Conservation (phyloP, 805 yeast species). For the Zygosaccharomyces bisporus region DNA sequence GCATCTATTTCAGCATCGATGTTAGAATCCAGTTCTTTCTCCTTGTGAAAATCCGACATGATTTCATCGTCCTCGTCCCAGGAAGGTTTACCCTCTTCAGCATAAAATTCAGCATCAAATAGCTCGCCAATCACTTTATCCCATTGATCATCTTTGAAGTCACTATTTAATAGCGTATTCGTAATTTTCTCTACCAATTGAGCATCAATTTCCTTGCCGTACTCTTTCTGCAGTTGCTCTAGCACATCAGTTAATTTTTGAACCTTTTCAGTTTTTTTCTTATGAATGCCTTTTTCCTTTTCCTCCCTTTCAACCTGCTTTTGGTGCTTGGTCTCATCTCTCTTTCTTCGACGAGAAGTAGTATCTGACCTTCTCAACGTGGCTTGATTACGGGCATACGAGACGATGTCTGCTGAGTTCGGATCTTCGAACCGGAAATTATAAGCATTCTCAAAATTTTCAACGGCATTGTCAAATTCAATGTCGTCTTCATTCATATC, state of each 20-base stretch:
- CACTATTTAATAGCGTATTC: constrained; percentile 74
- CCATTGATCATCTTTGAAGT: constrained; percentile 89
- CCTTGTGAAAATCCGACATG: constrained; percentile 42
- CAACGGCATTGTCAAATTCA: constrained; percentile 89
- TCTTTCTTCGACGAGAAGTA: constrained; percentile 72
- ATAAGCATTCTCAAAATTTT: constrained; percentile 85
- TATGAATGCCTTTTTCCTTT: constrained; percentile 57
- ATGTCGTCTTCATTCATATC: constrained; percentile 68
- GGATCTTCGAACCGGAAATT: constrained; percentile 95
- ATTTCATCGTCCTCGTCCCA: constrained; percentile 61
- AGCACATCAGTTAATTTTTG: constrained; percentile 70
- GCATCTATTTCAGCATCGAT: constrained; percentile 25
- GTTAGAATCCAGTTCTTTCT: constrained; percentile 41
- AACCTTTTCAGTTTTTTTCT: constrained; percentile 71
- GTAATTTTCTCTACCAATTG: constrained; percentile 63
- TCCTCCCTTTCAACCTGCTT: constrained; percentile 49
- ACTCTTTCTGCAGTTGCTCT: constrained; percentile 41
- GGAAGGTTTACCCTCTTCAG: constrained; percentile 56
- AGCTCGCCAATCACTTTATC: constrained; percentile 78
- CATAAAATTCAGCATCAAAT: constrained; percentile 79
- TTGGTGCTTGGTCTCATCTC: constrained; percentile 63
- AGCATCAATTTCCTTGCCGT: constrained; percentile 49
- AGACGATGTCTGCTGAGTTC: constrained; percentile 80
- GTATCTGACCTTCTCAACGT: constrained; percentile 79
- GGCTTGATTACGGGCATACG: constrained; percentile 93